Base-by-base conservation (phyloP, 176 grass and related monocot genomes). In the Triticum dicoccoides region DNA sequence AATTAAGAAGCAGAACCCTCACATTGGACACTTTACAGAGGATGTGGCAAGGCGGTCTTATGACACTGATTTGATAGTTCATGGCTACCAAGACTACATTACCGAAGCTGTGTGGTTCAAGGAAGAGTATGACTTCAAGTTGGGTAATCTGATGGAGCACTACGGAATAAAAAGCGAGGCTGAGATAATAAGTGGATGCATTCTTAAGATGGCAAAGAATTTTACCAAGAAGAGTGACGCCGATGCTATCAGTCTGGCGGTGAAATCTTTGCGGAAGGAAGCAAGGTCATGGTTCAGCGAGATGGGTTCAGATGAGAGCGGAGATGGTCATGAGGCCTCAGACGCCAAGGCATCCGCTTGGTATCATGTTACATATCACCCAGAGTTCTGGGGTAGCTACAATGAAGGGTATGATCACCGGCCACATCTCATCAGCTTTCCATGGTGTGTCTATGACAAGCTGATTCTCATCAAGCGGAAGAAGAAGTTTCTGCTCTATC, bases 111-210 rank as follows among this genome's bases (percentile, higher is more conserved):
- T 59, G 21, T 69, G 25, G 8, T 92, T 81, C 35, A 98, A 98
- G 91, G 91, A 82, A 77, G 91, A 95, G 49, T 98, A 95, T 8
- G 93, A 95, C 88, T 98, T 94, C 65, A 98, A 92, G 77, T 20
- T 98, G 29, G 88, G 93, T 41, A 98, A 98, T 80, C 89, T 95
- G 68, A 94, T 98, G 96, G 88, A 95, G 12, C 91, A 98, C 84
- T 98, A 98, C 23, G 93, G 86, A 11, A 95, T 98, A 86, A 94
- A 95, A 89, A 94, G 88, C 8, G 96, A 95, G 89, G 93, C 89
- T 35, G 96, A 98, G 90, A 89, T 98, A 65, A 64, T 98, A 69
- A 94, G 93, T 61, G 93, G 96, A 58, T 91, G 89, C 51, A 90
- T 98, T 52, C 70, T 93, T n/a, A 98, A 94, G 75, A 95, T 95